A percentile compares a stretch with the other conserved stretches of the same genome.
Conservation (phyloP, 2,329 filamentous ascomycete species). For the Bretziella fagacearum region DNA sequence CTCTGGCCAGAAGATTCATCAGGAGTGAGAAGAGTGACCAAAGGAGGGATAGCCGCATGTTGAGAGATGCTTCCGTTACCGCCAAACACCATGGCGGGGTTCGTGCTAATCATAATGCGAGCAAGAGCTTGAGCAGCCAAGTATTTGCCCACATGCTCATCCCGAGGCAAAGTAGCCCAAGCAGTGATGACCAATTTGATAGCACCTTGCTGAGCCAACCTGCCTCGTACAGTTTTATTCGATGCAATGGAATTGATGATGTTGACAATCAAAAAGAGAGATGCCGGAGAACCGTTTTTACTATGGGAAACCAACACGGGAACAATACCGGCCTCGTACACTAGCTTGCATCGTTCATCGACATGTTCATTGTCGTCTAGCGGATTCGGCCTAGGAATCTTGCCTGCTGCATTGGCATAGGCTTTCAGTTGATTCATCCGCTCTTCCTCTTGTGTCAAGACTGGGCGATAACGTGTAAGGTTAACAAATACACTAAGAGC, state of each 20-base stretch:
- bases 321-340: constrained; percentile 65
- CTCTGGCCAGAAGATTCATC: constrained; percentile 45
- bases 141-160: constrained; percentile 30
- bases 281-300: constrained; percentile 53
- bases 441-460: constrained; percentile 75
- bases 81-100: constrained; percentile 70
- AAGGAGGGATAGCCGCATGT: constrained; percentile 64
- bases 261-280: constrained; percentile 53
- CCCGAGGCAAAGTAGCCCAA: constrained; percentile 42
- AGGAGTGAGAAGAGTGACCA: constrained; percentile 55
- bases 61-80: constrained; percentile 57
- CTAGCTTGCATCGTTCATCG: constrained; percentile 52
- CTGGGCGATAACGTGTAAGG: constrained; percentile 63
- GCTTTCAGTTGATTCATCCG: constrained; percentile 83
- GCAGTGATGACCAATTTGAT: constrained; percentile 66
- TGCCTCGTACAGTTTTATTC: constrained; percentile 55
- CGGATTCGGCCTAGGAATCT: constrained; percentile 41
- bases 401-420: constrained; percentile 74
- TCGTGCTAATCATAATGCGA: constrained; percentile 71
- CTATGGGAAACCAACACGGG: constrained; percentile 61
- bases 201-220: constrained; percentile 83
- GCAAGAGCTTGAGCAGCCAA: constrained; percentile 66
- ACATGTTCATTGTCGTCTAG: constrained; percentile 65
- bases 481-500: constrained; percentile 74
- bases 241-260: constrained; percentile 66